Conservation (phyloP, 108 stramenopile genomes). For the Stephanodiscus triporus region DNA sequence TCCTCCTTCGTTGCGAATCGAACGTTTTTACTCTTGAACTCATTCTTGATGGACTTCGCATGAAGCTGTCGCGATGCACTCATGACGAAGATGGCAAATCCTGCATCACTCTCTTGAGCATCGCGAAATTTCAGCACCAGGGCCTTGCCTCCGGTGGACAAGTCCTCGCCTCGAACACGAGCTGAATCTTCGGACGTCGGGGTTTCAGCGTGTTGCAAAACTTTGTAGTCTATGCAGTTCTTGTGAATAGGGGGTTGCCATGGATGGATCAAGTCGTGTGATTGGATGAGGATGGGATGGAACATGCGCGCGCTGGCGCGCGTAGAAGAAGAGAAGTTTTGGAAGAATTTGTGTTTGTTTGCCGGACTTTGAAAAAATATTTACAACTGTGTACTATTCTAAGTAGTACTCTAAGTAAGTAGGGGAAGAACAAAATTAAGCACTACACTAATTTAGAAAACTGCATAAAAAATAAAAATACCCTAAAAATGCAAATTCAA, state of each 20-base stretch:
- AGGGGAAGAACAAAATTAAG: no score
- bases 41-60: constrained; percentile 23
- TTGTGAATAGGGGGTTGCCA: constrained; percentile 4
- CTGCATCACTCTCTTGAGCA: background rate
- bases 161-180: constrained; percentile 18
- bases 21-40: constrained; percentile 28
- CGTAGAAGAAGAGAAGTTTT: no score
- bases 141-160: constrained; percentile 18
- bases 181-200: constrained; percentile 31
- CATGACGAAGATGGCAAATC: constrained; percentile 20
- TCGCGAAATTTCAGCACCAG: constrained; percentile 22
- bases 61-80: constrained; percentile 21
- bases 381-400: no score
- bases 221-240: constrained; percentile 22
- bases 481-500: no score
- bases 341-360: no score
- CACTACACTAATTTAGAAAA: no score
- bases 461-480: no score
- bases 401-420: no score
- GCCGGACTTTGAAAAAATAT: no score
- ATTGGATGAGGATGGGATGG: no score
- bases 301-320: no score
- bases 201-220: constrained; percentile 22
- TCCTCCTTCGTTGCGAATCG: constrained; percentile 22
- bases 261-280: no score